Evolutionary conservation across 2,329 filamentous ascomycete species (phyloP), one percentile per base, ranked within the genome.

Genomic region (Madurella fahalii): DNA sequence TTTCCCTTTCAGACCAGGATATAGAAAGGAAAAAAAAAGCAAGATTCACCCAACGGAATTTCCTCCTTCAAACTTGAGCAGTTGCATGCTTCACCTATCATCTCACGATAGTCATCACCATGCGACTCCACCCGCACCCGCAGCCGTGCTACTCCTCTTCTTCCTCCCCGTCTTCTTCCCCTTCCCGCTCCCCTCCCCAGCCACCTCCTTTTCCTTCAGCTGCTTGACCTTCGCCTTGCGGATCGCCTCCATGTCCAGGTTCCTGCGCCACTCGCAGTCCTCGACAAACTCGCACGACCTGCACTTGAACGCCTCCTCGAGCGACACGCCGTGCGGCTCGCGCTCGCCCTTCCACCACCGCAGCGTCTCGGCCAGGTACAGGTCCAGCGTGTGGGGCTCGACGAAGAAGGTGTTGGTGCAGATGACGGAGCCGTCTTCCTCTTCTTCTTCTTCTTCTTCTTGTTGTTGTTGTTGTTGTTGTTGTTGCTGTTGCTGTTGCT

Each of bases 271-370:
- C 12, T 80, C 78, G 68, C 93, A 97, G 2, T 75, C 77, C 2
- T 89, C 85, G 0, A 79, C 82, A 69, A 96, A 96, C 61, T 95
- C 90, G 66, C 93, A 97, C 20, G 79, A 83, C 17, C 83, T 75
- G 68, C 93, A 97, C 69, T 96, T 97, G 72, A 87, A 95, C 0
- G 90, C 89, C 63, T 96, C 92, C 64, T 92, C 86, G 7, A 95
- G 79, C 7, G 82, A 78, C 2, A 96, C 92, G 0, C 93, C 93
- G 8, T 78, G 77, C 0, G 91, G 83, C 47, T 80, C 72, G 15
- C 92, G 76, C 63, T 87, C 77, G 1, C 92, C 93, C 32, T 81
- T 83, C 93, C 93, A 97, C 90, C 90, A 96, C n/a, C 77, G 69
- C 80, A 96, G 83, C 59, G 88, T 85, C 2, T 82, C 77, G 0